Percentiles rank a stretch among this genome's conserved stretches.
Evolutionary conservation across 176 grass and related monocot species (phyloP).

Genomic region (Tillandsia leiboldiana): DNA sequence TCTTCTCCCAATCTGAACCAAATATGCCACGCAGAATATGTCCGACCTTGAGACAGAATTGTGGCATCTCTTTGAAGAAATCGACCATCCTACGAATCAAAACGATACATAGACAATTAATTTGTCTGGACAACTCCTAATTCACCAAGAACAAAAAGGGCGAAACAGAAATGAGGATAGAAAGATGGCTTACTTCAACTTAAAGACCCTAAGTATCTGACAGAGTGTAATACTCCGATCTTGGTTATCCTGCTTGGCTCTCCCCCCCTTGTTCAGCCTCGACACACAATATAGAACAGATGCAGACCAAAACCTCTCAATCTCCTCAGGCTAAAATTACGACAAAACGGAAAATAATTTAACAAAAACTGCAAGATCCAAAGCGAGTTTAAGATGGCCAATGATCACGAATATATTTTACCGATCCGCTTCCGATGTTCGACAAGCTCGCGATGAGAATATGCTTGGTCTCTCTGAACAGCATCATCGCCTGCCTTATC

Average conservation of each 20-base stretch:
- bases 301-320: constrained; percentile 66
- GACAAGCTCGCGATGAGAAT: constrained; percentile 63
- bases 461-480: constrained; percentile 63
- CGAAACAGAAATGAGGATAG: constrained; percentile 1
- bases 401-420: constrained; percentile 14
- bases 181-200: constrained; percentile 47
- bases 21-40: constrained; percentile 51
- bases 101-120: constrained; percentile 14
- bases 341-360: constrained; percentile 14
- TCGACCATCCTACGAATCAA: constrained; percentile 53
- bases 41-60: constrained; percentile 87
- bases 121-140: not conserved
- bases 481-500: constrained; percentile 50
- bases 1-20: constrained; percentile 94
- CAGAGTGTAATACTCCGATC: constrained; percentile 44
- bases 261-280: constrained; percentile 42
- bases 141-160: not conserved
- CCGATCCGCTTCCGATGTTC: constrained; percentile 60
- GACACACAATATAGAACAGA: constrained; percentile 84
- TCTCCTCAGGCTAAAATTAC: constrained; percentile 57
- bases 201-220: constrained; percentile 74
- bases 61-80: constrained; percentile 91
- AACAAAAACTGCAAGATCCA: constrained; percentile 8
- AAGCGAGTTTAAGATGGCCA: not conserved
- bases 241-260: constrained; percentile 40